Conservation (phyloP, 805 yeast genomes). For the Kluyveromyces siamensis region DNA sequence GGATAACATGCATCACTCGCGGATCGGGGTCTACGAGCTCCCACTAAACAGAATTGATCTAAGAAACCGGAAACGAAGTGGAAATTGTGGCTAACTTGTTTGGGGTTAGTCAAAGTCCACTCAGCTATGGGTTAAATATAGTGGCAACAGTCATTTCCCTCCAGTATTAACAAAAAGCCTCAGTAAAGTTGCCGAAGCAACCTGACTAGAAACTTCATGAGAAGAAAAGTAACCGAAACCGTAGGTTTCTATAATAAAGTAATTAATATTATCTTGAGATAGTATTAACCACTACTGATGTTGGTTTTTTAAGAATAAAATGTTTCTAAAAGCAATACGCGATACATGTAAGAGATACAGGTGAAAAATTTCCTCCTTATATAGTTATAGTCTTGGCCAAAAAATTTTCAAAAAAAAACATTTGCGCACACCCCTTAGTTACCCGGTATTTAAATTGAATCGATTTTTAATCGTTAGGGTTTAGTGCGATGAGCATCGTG, state of each 20-base stretch:
- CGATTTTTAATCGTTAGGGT: background rate
- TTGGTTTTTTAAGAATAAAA: conserved; percentile 17
- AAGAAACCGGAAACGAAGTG: conserved; percentile 36
- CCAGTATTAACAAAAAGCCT: conserved; percentile 29
- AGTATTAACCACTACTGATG: conserved; percentile 37
- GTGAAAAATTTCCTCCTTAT: background rate
- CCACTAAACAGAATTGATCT: conserved; percentile 28
- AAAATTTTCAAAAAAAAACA: background rate
- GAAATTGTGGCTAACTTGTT: conserved; percentile 30
- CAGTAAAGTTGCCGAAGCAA: conserved; percentile 4
- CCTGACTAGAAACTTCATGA: conserved; percentile 7
- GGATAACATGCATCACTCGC: conserved; percentile 22
- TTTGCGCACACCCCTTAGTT: background rate
- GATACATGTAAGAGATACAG: too few species aligned
- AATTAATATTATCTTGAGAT: conserved; percentile 35
- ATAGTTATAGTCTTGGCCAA: background rate
- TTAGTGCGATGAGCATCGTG: background rate
- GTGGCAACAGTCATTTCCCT: conserved; percentile 20
- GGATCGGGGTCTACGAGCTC: conserved; percentile 5
- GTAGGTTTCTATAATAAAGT: conserved; percentile 30
- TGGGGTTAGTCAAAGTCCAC: conserved; percentile 29
- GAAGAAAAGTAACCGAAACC: conserved; percentile 22
- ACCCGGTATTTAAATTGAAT: background rate
- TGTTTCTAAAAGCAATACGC: conserved; percentile 1
- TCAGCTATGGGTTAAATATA: conserved; percentile 32